A percentile compares a stretch with the other conserved stretches of the same genome.
Evolutionary conservation across 257 asterid species (phyloP).

Genomic region (Scutellaria baicalensis): DNA sequence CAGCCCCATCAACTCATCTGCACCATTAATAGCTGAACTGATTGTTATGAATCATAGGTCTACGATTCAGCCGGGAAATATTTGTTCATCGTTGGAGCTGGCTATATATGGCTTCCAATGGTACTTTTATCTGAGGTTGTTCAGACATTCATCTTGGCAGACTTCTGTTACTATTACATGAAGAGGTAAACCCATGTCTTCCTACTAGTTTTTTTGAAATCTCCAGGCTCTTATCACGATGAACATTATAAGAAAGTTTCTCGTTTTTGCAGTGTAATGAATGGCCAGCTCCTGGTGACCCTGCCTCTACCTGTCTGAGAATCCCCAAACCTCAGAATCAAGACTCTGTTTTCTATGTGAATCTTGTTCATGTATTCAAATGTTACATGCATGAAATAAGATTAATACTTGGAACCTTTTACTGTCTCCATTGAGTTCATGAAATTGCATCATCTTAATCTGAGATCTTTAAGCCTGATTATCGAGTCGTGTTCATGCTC

Average conservation of each 20-base stretch:
- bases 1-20: neutral
- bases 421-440: neutral
- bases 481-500: too few species aligned
- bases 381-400: neutral
- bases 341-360: slow-evolving; percentile 5
- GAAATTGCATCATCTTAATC: neutral
- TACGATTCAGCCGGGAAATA: slow-evolving; percentile 61
- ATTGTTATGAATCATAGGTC: slow-evolving; percentile 26
- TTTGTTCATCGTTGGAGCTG: slow-evolving; percentile 48
- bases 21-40: neutral
- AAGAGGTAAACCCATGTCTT: slow-evolving; percentile 48
- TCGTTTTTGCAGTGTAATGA: slow-evolving; percentile 52
- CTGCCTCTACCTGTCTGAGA: slow-evolving; percentile 52
- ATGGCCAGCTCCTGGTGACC: slow-evolving; percentile 58
- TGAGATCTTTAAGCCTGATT: neutral
- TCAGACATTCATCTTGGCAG: slow-evolving; percentile 88
- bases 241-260: neutral
- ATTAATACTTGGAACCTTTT: neutral
- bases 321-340: neutral
- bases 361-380: slow-evolving; percentile 6
- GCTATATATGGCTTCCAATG: slow-evolving; percentile 68
- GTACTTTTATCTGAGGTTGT: slow-evolving; percentile 64
- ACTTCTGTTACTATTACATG: slow-evolving; percentile 83
- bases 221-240: neutral
- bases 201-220: neutral